phyloP scores from a whole-genome alignment of 23 red algal genomes.

The Gracilaria domingensis region DNA sequence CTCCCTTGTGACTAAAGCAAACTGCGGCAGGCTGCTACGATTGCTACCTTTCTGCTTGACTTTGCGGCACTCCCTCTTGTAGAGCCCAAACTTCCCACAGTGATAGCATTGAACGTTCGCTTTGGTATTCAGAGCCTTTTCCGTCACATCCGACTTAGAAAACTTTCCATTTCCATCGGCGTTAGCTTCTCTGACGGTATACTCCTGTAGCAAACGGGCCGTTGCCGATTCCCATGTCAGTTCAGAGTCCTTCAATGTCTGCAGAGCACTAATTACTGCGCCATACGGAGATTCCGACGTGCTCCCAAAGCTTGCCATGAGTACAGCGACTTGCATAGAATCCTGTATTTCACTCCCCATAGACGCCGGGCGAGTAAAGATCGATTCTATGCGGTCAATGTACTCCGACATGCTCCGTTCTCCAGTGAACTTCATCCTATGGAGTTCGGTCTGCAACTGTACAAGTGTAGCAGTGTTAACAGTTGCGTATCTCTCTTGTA shows the following conservation, averaged over 20 bases:
- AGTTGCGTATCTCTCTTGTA: not conserved
- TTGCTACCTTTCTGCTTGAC: too few species aligned
- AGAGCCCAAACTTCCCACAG: not conserved
- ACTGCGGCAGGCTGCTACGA: too few species aligned
- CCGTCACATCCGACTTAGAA: too few species aligned
- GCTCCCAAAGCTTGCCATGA: not conserved
- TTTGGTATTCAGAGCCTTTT: not conserved
- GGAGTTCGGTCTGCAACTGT: not conserved
- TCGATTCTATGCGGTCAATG: not conserved
- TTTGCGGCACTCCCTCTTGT: too few species aligned
- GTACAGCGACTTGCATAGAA: conserved; percentile 9
- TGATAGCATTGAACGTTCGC: not conserved
- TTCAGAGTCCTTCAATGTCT: not conserved
- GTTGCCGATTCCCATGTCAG: not conserved
- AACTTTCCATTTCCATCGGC: not conserved
- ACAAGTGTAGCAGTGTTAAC: not conserved
- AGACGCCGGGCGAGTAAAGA: not conserved
- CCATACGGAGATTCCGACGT: not conserved
- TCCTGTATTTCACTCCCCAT: not conserved
- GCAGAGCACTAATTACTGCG: not conserved
- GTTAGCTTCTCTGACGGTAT: not conserved
- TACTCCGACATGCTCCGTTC: conserved; percentile 6
- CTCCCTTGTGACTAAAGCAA: too few species aligned
- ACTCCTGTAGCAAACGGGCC: conserved; percentile 3
- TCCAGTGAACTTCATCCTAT: not conserved